Conservation (phyloP, 2,329 filamentous ascomycete genomes). For the Penicillium aurantiogriseum region DNA sequence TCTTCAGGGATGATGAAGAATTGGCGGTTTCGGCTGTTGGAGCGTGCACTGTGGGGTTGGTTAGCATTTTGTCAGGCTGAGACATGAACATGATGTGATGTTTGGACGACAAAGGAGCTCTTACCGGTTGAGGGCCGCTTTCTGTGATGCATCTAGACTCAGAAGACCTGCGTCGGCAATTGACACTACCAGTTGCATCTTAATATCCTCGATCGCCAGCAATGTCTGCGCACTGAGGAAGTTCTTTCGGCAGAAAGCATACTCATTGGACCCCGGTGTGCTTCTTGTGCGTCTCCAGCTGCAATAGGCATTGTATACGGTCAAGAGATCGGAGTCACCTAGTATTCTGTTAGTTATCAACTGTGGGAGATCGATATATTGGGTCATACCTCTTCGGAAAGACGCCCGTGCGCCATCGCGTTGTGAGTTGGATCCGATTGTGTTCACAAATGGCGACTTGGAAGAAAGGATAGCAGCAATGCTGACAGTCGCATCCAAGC, state of each 20-base stretch:
- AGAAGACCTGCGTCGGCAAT: conserved; percentile 84
- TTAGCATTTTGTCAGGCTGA: background rate
- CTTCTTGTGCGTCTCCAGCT: conserved; percentile 83
- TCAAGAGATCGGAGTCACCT: conserved; percentile 87
- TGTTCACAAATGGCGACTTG: conserved; percentile 88
- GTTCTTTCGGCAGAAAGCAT: conserved; percentile 90
- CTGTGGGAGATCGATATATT: background rate
- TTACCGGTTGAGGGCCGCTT: conserved; percentile 64
- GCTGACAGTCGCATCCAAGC: conserved; percentile 86
- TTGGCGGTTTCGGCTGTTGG: conserved; percentile 63
- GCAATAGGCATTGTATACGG: conserved; percentile 88
- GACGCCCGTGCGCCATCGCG: conserved; percentile 74
- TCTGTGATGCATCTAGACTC: conserved; percentile 70
- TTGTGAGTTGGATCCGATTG: conserved; percentile 78
- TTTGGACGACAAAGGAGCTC: background rate
- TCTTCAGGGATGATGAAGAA: conserved; percentile 82
- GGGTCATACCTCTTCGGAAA: conserved; percentile 64
- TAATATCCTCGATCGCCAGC: conserved; percentile 90
- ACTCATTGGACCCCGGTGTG: conserved; percentile 69
- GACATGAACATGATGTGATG: background rate
- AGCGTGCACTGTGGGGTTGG: conserved; percentile 52
- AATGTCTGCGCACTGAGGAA: conserved; percentile 88
- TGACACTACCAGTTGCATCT: conserved; percentile 82
- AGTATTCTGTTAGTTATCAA: conserved; percentile 7
- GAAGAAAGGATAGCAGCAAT: conserved; percentile 91